Evolutionary conservation across 495 filamentous ascomycete genomes (phyloP), one percentile per base, ranked within the genome.

Genomic region (Chaetomium cochliodes): DNA sequence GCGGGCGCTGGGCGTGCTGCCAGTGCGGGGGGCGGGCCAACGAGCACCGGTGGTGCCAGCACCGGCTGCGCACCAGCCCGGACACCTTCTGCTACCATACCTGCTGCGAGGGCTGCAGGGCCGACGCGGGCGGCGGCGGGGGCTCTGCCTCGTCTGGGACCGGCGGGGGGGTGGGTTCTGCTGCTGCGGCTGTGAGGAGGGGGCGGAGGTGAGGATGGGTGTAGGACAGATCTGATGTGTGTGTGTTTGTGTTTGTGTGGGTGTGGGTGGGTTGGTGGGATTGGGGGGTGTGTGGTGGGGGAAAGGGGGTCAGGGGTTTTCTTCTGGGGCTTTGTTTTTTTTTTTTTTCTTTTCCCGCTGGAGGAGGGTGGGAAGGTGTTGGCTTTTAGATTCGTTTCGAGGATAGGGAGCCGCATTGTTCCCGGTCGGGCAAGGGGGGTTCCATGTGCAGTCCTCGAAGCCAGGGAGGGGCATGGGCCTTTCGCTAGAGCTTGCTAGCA

Each of bases 11-110:
- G 79, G 65, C 63, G 28, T 82, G 79, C 54, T 82, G 79, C 68
- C 71, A 66, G 39, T 82, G 80, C 51, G 63, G 67, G 5, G 72
- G 80, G 1, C 77, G 75, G 5, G 76, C 72, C 9, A 81, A 82
- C 51, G 69, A 69, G 42, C 74, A 76, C 39, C 71, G 73, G 39
- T 75, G 66, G 68, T 81, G 73, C 42, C 64, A 72, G 28, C 72
- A 74, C 41, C 73, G 67, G 33, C 69, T 73, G 68, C 69, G 66
- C 30, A 72, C 67, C 41, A 77, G 78, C 47, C 79, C 78, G 0
- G 78, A 82, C 57, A 74, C 78, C n/a, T 78, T 81, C 46, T 82
- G 77, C 57, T 75, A 77, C 51, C 74, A 75, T 49, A 62, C 68
- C 26, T 73, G 71, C 47, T 77, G 74, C 28, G 58, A 47, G 2